Base-by-base conservation (phyloP, 176 grass and related monocot species). In the Aegilops tauschii region DNA sequence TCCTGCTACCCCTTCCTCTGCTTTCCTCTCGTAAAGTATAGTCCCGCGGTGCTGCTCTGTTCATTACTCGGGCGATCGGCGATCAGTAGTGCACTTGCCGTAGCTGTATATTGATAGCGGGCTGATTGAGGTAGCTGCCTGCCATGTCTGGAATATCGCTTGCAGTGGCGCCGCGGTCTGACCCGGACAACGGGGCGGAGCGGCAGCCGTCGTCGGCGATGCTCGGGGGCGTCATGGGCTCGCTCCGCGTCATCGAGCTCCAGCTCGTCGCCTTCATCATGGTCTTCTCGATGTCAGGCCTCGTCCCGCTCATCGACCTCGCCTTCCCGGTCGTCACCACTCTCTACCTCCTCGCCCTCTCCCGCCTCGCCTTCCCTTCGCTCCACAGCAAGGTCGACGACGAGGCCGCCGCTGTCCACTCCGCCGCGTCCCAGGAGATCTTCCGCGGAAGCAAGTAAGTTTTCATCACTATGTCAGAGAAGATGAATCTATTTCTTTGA, bases 201-300 rank as follows among this genome's bases (percentile, higher is more conserved):
- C 65, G 61, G 34, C 87, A 77, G 73, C 91, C 56, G 65, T 6
- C 61, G 71, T 23, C 77, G 49, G 58, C 88, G 65, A 80, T 93
- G 75, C 90, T 91, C 23, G 92, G 96, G 65, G 88, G 92, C 65
- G 84, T 90, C 52, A 96, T 96, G 96, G 96, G 93, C 0, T 98
- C 93, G 12, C 82, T 98, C 27, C 90, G 96, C 31, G 90, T 98
- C 37, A 96, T 98, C 87, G 96, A 98, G 92, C 84, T 98, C 21
- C 96, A 98, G 80, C 90, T 98, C 9, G 93, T 98, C 12, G 92
- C 92, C 81, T 98, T 98, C 88, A 95, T 98, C 92, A 90, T 98
- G 96, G 96, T 98, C 23, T 98, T 98, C 96, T 98, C 93, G 0
- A 92, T 85, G 4, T 96, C 92, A 61, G 93, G 96, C 13, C 89